Evolutionary conservation across 148 eudicot species (phyloP), one percentile per base, ranked within the genome.

Genomic region (Nyssa sinensis): DNA sequence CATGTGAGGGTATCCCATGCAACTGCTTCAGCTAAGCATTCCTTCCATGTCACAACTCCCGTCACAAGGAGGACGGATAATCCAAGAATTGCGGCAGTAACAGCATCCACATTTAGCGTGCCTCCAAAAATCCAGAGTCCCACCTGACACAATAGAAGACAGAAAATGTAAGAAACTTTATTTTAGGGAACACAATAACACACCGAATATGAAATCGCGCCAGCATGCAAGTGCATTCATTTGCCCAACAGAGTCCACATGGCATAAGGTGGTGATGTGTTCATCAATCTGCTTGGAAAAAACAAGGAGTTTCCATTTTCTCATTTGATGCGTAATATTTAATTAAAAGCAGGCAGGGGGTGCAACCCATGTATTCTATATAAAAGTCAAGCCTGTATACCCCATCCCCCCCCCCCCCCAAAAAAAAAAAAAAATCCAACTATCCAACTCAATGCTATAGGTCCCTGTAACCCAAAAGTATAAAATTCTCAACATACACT

Each of bases 1-100:
- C 97, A 94, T 14, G 96, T 94, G 27, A 94, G 96, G 64, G 97
- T 92, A 80, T 92, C 97, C 97, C 99, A 92, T 4, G 99, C 97
- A 78, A 95, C 97, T n/a, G 94, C 66, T 85, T 92, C 97, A 47
- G 87, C 90, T 64, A 95, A 75, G 84, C 99, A 94, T 71, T 92
- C 98, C 81, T 92, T 90, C 96, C 96, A 94, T 75, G 98, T 91
- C 59, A 94, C 93, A 80, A 94, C 98, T 62, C 98, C 98, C 19
- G 90, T 86, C 51, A 90, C 70, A 39, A 94, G 89, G 72, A 94
- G 96, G 73, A 94, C 76, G 0, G 98, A 82, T 69, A 94, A 77
- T 57, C 98, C 98, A 76, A 94, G 96, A 66, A 94, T 92, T 44
- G 98, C 98, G 67, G 98, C 98, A 62, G 97, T 94, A 37, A 94